Evolutionary conservation across 1,139 yeast species (phyloP).

Genomic region (Geotrichum carabidarum): DNA sequence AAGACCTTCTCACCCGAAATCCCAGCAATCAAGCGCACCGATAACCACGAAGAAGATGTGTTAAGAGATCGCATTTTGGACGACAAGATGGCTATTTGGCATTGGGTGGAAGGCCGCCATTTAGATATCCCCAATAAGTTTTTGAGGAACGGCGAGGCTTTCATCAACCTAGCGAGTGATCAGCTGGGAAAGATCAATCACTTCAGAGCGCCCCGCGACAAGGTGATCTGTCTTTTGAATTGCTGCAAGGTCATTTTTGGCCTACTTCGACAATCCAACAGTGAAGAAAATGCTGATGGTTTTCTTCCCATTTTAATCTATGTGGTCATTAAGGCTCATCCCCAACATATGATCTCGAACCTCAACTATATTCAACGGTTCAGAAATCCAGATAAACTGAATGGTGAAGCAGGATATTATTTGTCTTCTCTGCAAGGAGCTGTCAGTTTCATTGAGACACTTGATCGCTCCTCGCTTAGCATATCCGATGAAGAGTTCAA

Average conservation of each 20-base stretch:
- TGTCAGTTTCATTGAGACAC: conserved; percentile 61
- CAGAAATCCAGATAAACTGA: conserved; percentile 66
- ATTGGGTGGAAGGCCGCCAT: conserved; percentile 75
- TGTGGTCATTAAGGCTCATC: conserved; percentile 65
- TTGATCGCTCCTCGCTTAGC: conserved; percentile 56
- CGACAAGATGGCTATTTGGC: conserved; percentile 57
- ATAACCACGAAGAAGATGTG: conserved; percentile 57
- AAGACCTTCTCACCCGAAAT: conserved; percentile 80
- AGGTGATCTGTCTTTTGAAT: conserved; percentile 83
- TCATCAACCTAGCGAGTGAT: conserved; percentile 62
- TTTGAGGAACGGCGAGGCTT: conserved; percentile 48
- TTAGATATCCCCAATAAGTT: conserved; percentile 62
- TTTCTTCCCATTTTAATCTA: conserved; percentile 83
- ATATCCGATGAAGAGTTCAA: conserved; percentile 59
- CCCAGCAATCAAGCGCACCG: conserved; percentile 42
- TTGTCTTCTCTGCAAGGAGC: conserved; percentile 85
- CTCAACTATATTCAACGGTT: conserved; percentile 80
- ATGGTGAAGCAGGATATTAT: conserved; percentile 86
- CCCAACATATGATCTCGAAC: conserved; percentile 64
- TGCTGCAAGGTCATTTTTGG: conserved; percentile 92
- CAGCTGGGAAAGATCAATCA: conserved; percentile 70
- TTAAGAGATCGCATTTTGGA: conserved; percentile 54
- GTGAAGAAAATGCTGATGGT: conserved; percentile 85
- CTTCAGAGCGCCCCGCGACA: conserved; percentile 91
- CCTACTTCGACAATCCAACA: conserved; percentile 58